These are phyloP conservation scores for Suillus sp. DNA, from an alignment of 768 basidiomycete species.

Conservation along the genomic window DNA sequence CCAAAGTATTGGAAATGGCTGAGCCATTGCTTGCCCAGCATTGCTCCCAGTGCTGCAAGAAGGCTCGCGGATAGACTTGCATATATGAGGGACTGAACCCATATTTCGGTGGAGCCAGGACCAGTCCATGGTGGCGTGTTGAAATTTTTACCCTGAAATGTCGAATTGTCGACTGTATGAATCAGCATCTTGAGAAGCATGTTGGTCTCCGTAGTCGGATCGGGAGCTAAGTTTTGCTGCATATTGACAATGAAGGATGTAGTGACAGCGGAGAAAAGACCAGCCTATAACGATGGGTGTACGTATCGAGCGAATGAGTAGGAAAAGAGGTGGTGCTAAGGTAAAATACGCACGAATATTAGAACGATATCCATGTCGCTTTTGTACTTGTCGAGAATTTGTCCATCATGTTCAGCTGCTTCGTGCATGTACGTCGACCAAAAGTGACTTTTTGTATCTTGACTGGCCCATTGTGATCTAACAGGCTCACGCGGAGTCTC, in stretches of 20 bases:
- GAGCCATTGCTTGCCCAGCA: slow-evolving; percentile 23
- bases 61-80: slow-evolving; percentile 25
- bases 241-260: slow-evolving; percentile 42
- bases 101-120: slow-evolving; percentile 19
- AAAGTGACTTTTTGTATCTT: slow-evolving; percentile 13
- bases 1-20: slow-evolving; percentile 16
- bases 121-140: slow-evolving; percentile 21
- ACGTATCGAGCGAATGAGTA: not conserved
- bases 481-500: not conserved
- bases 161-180: slow-evolving; percentile 15
- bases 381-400: slow-evolving; percentile 22
- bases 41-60: slow-evolving; percentile 26
- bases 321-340: not conserved
- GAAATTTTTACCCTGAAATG: slow-evolving; percentile 12
- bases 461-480: not conserved
- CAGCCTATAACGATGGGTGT: slow-evolving; percentile 31
- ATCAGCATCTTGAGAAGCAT: slow-evolving; percentile 29
- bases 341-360: slow-evolving; percentile 20
- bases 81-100: slow-evolving; percentile 23
- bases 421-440: slow-evolving; percentile 19
- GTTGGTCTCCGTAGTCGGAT: slow-evolving; percentile 31
- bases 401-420: slow-evolving; percentile 21
- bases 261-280: slow-evolving; percentile 44
- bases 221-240: slow-evolving; percentile 34
- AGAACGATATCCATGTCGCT: slow-evolving; percentile 25